phyloP scores from a whole-genome alignment of 2,329 filamentous ascomycete genomes.

The Monosporascus sp. region DNA sequence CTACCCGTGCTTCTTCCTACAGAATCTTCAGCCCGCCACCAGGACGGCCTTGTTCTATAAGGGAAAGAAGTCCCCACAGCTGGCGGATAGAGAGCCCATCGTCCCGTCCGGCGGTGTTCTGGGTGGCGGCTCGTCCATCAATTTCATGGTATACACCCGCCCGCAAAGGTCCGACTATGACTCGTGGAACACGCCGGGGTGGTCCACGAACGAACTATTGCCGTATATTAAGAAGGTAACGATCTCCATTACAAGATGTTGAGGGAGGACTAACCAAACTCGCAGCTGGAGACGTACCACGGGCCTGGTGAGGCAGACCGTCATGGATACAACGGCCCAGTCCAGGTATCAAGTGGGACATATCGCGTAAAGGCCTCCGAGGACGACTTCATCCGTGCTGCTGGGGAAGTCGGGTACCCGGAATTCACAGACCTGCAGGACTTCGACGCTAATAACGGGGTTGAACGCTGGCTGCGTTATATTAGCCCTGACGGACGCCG shows the following conservation, averaged over 20 bases:
- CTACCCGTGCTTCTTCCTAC: slow-evolving; percentile 44
- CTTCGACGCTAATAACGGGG: slow-evolving; percentile 30
- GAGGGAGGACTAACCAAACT: background rate
- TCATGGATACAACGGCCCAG: slow-evolving; percentile 50
- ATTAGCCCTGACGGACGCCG: slow-evolving; percentile 36
- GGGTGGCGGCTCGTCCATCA: slow-evolving; percentile 45
- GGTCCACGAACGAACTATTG: slow-evolving; percentile 28
- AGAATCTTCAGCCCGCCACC: slow-evolving; percentile 39
- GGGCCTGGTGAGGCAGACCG: slow-evolving; percentile 35
- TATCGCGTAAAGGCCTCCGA: slow-evolving; percentile 19
- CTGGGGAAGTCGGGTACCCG: slow-evolving; percentile 40
- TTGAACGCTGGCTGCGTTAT: slow-evolving; percentile 4
- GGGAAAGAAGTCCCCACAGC: slow-evolving; percentile 20
- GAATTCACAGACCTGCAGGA: slow-evolving; percentile 49
- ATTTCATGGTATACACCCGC: slow-evolving; percentile 34
- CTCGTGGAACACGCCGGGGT: slow-evolving; percentile 10
- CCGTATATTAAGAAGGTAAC: slow-evolving; percentile 42
- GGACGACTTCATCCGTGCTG: slow-evolving; percentile 44
- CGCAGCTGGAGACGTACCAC: slow-evolving; percentile 51
- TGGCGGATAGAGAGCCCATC: slow-evolving; percentile 36
- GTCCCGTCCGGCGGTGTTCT: slow-evolving; percentile 37
- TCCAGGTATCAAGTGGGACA: background rate
- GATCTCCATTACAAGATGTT: background rate
- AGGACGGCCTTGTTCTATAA: slow-evolving; percentile 42
- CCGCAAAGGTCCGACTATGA: slow-evolving; percentile 21